These are phyloP conservation scores for Fusarium citri DNA, from an alignment of 2,329 filamentous ascomycete species.

Conservation along the genomic window DNA sequence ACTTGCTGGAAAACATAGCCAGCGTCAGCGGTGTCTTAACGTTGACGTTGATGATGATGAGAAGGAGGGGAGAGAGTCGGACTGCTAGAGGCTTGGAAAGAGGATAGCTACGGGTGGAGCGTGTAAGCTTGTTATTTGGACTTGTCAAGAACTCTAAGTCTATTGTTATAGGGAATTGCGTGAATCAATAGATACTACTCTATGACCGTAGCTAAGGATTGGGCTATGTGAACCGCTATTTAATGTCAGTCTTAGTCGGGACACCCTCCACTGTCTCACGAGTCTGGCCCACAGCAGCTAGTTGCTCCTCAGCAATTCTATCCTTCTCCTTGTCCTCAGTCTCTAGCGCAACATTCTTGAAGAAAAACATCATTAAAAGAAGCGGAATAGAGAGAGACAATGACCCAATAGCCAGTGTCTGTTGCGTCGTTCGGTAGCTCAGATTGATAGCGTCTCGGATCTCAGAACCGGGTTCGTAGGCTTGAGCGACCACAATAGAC, in stretches of 20 bases:
- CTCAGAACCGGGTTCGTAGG: conserved; percentile 1
- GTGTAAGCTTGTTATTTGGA: no score
- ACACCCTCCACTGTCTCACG: background rate
- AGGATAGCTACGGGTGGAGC: no score
- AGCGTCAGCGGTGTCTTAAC: no score
- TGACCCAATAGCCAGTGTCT: conserved; percentile 33
- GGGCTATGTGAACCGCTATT: no score
- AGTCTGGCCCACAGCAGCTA: background rate
- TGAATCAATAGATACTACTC: no score
- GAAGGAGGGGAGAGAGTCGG: no score
- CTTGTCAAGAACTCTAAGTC: no score
- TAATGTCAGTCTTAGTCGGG: no score
- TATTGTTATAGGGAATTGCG: no score
- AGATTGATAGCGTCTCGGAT: conserved; percentile 33
- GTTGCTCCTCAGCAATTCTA: background rate
- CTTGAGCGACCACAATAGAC: conserved; percentile 43
- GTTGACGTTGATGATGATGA: no score
- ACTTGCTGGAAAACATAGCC: background rate
- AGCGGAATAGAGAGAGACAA: conserved; percentile 26
- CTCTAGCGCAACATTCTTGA: conserved; percentile 27
- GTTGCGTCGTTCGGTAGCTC: conserved; percentile 33
- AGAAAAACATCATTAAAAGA: conserved; percentile 35
- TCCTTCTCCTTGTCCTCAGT: conserved; percentile 7
- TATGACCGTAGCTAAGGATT: no score
- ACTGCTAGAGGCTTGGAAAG: no score